phyloP scores from a whole-genome alignment of 345 rosid genomes.

The Dipteronia sinensis region DNA sequence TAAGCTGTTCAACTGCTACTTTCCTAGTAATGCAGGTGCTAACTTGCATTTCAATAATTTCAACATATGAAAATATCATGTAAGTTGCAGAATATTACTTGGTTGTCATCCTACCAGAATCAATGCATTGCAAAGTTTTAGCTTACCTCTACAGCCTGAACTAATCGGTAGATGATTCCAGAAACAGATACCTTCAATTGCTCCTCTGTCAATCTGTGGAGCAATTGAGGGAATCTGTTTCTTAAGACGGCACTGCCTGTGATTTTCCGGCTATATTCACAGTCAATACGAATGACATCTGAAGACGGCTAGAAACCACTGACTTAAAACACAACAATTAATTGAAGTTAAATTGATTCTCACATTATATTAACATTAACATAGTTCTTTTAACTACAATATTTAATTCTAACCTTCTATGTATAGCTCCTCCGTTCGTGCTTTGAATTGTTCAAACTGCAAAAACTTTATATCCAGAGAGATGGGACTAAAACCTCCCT shows the following conservation, averaged over 20 bases:
- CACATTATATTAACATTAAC: not conserved
- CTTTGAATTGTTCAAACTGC: conserved; percentile 39
- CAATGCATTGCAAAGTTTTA: not conserved
- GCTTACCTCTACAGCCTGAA: conserved; percentile 18
- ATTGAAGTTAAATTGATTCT: not conserved
- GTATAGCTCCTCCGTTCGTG: conserved; percentile 21
- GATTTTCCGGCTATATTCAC: too few relatives aligned
- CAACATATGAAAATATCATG: not conserved
- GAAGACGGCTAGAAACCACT: conserved; percentile 16
- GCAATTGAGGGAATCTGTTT: too few relatives aligned
- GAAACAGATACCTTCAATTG: conserved; percentile 26
- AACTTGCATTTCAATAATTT: not conserved
- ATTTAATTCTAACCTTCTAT: conserved; percentile 25
- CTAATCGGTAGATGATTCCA: conserved; percentile 19
- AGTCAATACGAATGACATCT: too few relatives aligned
- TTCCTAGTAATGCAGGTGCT: not conserved
- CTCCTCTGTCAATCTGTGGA: too few relatives aligned
- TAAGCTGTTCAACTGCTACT: not conserved
- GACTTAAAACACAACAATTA: not conserved
- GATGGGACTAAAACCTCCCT: conserved; percentile 47
- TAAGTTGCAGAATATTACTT: not conserved
- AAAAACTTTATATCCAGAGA: conserved; percentile 40
- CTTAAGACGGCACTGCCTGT: too few relatives aligned
- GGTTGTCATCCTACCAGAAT: not conserved
- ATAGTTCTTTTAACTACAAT: not conserved